Base-by-base conservation (phyloP, 202 grass and related monocot genomes). In the Digitaria exilis region DNA sequence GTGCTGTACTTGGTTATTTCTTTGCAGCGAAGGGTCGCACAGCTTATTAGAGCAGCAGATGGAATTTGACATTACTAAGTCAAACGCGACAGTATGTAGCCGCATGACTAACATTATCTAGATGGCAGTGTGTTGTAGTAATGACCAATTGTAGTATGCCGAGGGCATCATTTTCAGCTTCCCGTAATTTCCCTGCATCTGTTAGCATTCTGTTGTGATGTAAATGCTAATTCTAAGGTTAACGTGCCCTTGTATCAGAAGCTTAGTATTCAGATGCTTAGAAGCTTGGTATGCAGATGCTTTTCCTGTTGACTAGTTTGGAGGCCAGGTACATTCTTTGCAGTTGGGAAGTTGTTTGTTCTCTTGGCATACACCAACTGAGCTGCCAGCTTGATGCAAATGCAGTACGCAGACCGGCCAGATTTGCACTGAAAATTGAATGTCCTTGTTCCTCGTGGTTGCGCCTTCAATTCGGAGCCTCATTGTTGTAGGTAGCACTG, bases 1-100 rank as follows among this genome's bases (percentile, higher is more conserved):
- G 24, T 71, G 45, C 25, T 73, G 13, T 58, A 12, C n/a, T 46
- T 77, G 42, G 39, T 75, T 68, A 10, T 88, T 73, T 88, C 49
- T 82, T 88, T 90, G 75, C 87, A 97, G 91, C 67, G 67, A 97
- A 92, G 88, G 78, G 76, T 50, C 48, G 48, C 19, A 42, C 49
- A 87, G 60, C 65, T 79, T 83, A 39, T 56, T 29, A 87, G 62
- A 48, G 31, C 75, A 78, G 50, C 59, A 25, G 62, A 50, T 58
- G 69, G 72, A 63, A 71, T 50, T 39, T 32, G 28, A 39, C 24
- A 59, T 57, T 10, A 55, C n/a, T 30, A 70, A 58, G 62, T 45
- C 31, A 70, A 63, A 76, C 55, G n/a, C 14, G 28, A 72, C 44
- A 51, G 11, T 18, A 49, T 4, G 11, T 65, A 65, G 73, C 66